Percentiles rank a stretch among this genome's conserved stretches.
Conservation (phyloP, 148 eudicot species). For the Rhododendron kiyosumense region DNA sequence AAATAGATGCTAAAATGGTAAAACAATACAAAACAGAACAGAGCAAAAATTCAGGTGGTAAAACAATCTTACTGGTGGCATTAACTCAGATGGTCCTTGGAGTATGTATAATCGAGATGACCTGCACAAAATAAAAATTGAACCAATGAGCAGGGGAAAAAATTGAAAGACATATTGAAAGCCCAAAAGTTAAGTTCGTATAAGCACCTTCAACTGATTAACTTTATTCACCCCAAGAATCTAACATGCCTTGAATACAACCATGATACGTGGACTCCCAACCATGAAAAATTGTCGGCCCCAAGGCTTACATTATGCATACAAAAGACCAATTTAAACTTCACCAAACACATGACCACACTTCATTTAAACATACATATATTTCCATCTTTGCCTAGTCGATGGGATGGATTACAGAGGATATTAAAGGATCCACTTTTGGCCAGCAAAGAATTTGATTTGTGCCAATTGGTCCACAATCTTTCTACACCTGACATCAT, state of each 20-base stretch:
- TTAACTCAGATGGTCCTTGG: slow-evolving; percentile 92
- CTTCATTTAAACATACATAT: background rate
- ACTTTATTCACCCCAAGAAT: background rate
- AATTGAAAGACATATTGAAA: background rate
- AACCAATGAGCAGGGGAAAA: slow-evolving; percentile 3
- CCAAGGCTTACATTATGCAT: background rate
- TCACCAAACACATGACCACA: background rate
- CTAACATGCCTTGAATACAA: background rate
- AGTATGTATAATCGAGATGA: slow-evolving; percentile 89
- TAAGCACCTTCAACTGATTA: background rate
- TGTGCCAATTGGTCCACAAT: background rate
- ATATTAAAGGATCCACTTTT: background rate
- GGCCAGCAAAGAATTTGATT: background rate
- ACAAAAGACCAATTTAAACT: background rate
- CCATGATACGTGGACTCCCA: background rate
- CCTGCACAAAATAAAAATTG: slow-evolving; percentile 30
- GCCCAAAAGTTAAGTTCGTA: background rate
- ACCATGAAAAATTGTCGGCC: background rate
- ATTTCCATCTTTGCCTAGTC: background rate
- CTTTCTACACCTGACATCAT: background rate
- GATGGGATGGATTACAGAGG: background rate
- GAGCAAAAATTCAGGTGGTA: background rate
- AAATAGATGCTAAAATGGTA: background rate
- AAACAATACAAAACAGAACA: background rate
- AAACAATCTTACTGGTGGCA: slow-evolving; percentile 70